Evolutionary conservation across 129 eudicot species (phyloP).

Genomic region (Tanacetum coccineum): DNA sequence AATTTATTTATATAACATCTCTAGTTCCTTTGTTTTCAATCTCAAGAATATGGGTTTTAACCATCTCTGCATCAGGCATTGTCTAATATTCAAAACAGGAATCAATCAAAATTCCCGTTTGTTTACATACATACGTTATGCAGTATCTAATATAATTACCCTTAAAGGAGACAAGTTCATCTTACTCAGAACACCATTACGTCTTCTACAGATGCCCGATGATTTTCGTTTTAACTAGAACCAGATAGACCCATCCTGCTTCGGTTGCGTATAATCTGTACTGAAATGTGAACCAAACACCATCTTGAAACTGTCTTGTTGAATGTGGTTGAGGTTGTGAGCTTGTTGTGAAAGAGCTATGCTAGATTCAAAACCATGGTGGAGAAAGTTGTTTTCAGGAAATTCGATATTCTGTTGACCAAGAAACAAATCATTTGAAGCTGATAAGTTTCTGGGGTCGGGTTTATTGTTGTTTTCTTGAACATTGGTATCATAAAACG

Average conservation of each 20-base stretch:
- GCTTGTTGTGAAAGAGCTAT: conserved; percentile 26
- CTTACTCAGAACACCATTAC: neutral
- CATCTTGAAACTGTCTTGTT: conserved; percentile 42
- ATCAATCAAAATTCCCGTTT: neutral
- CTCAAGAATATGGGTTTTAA: neutral
- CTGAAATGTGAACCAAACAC: conserved; percentile 46
- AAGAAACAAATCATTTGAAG: conserved; percentile 32
- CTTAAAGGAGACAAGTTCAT: neutral
- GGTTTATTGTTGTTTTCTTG: conserved; percentile 40
- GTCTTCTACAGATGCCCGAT: neutral
- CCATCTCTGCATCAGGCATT: neutral
- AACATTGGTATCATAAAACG: conserved; percentile 50
- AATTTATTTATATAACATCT: neutral
- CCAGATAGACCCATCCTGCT: conserved; percentile 51
- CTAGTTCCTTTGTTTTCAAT: neutral
- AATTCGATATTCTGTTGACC: conserved; percentile 35
- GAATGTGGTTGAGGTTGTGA: conserved; percentile 31
- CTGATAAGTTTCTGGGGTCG: conserved; percentile 12
- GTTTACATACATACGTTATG: neutral
- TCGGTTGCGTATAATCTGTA: conserved; percentile 25
- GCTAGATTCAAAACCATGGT: conserved; percentile 40
- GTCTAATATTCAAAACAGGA: neutral
- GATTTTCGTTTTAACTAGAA: conserved; percentile 28
- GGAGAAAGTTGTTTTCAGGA: conserved; percentile 35
- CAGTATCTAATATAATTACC: conserved; percentile 8